Evolutionary conservation across 2,329 filamentous ascomycete genomes (phyloP), one percentile per base, ranked within the genome.

Genomic region (Drechslerella coelobrocha): DNA sequence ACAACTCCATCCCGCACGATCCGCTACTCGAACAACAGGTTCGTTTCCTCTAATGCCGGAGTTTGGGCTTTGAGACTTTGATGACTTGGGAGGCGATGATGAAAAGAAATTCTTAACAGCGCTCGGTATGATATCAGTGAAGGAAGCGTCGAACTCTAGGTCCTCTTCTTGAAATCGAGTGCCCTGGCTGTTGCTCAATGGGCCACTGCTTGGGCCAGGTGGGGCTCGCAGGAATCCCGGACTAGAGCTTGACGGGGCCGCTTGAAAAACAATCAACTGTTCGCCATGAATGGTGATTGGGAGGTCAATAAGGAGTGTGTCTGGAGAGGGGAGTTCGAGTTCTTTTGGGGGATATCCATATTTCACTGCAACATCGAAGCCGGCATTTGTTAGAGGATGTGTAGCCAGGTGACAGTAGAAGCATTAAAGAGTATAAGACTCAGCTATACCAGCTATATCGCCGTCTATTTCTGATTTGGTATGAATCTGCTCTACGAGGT

Each of bases 331-430:
- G 19, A 88, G 81, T 34, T 86, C 82, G 14, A 97, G 83, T 0
- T 86, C 82, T 76, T 88, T 86, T 23, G 90, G 88, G 0, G 93
- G 93, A 75, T 89, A 96, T 34, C 91, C 91, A 79, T 89, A 91
- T 81, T 94, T 96, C 72, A 96, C 81, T 71, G 29, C 12, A 12
- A 60, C 9, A 51, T 55, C 14, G 10, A 3, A 17, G 17, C n/a
- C n/a, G 3, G 21, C 19, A 57, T 37, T 10, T 23, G 31, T 31
- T 31, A 31, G 29, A 31, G 12, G 12, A 43, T 47, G 55, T 43
- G 10, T 8, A 48, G n/a, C 17, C 17, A 2, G 27, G n/a, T 14
- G n/a, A 45, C 37, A 8, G 34, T 14, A 21, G 9, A 23, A 23
- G 12, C 2, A 19, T 37, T 2, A 2, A n/a, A 2, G 2, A 2